Conservation (phyloP, 2,329 filamentous ascomycete genomes). For the Aaosphaeria pasadenensis region DNA sequence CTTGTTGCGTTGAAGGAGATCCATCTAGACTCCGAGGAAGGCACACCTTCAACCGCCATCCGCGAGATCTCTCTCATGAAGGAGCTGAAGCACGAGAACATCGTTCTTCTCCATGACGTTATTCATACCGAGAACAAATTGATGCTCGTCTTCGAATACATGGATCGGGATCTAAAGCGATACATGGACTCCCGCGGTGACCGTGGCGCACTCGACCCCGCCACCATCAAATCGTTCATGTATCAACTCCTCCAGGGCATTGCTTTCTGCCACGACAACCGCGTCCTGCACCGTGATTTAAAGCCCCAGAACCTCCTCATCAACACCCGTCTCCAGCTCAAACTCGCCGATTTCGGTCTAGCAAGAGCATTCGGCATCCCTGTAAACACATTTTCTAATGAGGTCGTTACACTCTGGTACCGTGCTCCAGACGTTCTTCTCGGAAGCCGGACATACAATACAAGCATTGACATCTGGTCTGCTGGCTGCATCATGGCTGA, state of each 20-base stretch:
- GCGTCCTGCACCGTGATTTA: slow-evolving; percentile 90
- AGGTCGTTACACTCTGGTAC: slow-evolving; percentile 97
- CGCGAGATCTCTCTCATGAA: slow-evolving; percentile 99
- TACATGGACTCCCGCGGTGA: slow-evolving; percentile 97
- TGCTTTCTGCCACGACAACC: slow-evolving; percentile 96
- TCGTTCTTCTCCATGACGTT: slow-evolving; percentile 94
- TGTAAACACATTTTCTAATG: slow-evolving; percentile 97
- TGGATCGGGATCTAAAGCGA: slow-evolving; percentile 97
- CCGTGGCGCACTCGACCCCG: slow-evolving; percentile 80
- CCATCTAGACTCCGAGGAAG: slow-evolving; percentile 96
- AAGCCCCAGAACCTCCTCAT: slow-evolving; percentile 97
- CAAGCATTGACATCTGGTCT: slow-evolving; percentile 99
- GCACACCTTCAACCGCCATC: slow-evolving; percentile 94
- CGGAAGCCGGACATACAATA: slow-evolving; percentile 94
- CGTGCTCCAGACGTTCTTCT: slow-evolving; percentile 93
- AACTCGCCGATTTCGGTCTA: slow-evolving; percentile 91
- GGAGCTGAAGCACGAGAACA: slow-evolving; percentile 98
- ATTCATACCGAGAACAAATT: slow-evolving; percentile 99
- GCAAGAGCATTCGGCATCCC: slow-evolving; percentile 94
- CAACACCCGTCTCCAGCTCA: slow-evolving; percentile 84
- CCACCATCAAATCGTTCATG: slow-evolving; percentile 98
- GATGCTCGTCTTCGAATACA: slow-evolving; percentile 98
- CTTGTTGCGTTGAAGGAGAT: slow-evolving; percentile 98
- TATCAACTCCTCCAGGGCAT: slow-evolving; percentile 94
- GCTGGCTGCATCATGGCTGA: slow-evolving; percentile 99